phyloP scores from a whole-genome alignment of 345 rosid genomes.

The Trapa incisa region DNA sequence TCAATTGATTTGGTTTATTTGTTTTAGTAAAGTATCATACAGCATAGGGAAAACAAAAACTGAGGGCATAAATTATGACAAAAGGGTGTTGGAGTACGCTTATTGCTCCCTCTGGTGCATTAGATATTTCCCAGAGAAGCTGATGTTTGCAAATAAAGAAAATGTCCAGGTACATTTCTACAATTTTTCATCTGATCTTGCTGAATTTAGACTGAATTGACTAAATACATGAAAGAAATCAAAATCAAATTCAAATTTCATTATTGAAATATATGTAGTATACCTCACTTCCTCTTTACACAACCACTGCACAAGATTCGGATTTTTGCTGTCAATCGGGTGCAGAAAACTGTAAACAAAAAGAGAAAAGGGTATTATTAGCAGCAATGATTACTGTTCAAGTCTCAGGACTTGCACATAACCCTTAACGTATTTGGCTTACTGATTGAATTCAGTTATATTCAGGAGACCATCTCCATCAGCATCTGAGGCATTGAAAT shows the following conservation, averaged over 20 bases:
- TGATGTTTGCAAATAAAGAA: neutral
- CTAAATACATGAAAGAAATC: neutral
- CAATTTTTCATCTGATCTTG: neutral
- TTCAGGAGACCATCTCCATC: constrained; percentile 84
- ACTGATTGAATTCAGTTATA: constrained; percentile 92
- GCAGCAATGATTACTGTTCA: neutral
- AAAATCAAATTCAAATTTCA: neutral
- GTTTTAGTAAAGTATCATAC: too few relatives aligned
- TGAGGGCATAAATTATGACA: neutral
- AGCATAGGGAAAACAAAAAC: too few relatives aligned
- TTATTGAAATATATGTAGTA: constrained; percentile 4
- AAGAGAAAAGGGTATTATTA: constrained; percentile 3
- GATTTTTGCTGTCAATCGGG: constrained; percentile 91
- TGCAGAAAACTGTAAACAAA: constrained; percentile 63
- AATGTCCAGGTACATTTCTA: neutral
- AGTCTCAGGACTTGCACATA: neutral
- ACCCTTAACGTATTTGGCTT: constrained; percentile 14
- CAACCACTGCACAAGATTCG: constrained; percentile 64
- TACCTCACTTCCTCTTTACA: constrained; percentile 97
- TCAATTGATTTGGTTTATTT: too few relatives aligned
- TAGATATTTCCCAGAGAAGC: neutral
- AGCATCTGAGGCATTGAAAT: constrained; percentile 90
- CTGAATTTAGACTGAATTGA: neutral
- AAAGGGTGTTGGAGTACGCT: neutral
- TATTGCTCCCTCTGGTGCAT: neutral